phyloP scores from a whole-genome alignment of 202 grass and related monocot species.

The Carex arenaria region DNA sequence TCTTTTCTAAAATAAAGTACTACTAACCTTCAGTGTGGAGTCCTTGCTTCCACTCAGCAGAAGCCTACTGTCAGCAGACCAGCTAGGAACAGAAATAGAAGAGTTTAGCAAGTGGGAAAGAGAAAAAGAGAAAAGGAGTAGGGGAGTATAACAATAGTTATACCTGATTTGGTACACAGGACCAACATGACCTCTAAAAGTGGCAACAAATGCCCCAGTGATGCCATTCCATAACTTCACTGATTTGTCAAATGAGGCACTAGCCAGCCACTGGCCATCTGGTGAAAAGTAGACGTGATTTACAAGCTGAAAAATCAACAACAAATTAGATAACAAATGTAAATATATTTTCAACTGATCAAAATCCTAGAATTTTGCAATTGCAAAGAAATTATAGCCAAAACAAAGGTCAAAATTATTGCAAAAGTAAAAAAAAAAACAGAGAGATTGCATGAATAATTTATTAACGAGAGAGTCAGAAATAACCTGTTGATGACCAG shows the following conservation, averaged over 20 bases:
- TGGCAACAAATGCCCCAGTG: slow-evolving; percentile 77
- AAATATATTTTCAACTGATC: background rate
- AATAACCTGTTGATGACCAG: slow-evolving; percentile 97
- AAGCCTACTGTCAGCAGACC: slow-evolving; percentile 95
- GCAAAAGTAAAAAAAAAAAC: background rate
- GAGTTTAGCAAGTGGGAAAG: background rate
- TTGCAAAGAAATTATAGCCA: background rate
- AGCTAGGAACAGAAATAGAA: slow-evolving; percentile 43
- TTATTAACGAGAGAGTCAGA: background rate
- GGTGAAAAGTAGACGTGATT: slow-evolving; percentile 99
- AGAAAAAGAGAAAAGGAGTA: no score
- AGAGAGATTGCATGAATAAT: background rate
- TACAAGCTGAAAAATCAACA: slow-evolving; percentile 66
- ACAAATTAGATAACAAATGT: slow-evolving; percentile 15
- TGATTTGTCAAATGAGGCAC: slow-evolving; percentile 97
- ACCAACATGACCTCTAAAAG: slow-evolving; percentile 89
- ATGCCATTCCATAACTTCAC: slow-evolving; percentile 97
- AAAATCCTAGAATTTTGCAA: background rate
- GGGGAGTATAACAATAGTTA: background rate
- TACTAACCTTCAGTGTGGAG: slow-evolving; percentile 81
- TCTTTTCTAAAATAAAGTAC: slow-evolving; percentile 5
- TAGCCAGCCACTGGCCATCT: slow-evolving; percentile 95
- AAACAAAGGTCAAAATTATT: background rate
- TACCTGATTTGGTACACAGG: slow-evolving; percentile 96
- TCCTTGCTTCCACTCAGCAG: slow-evolving; percentile 98